Evolutionary conservation across 371 early-diverging fungal genomes (phyloP).

Genomic region (Dichotomocladium elegans): DNA sequence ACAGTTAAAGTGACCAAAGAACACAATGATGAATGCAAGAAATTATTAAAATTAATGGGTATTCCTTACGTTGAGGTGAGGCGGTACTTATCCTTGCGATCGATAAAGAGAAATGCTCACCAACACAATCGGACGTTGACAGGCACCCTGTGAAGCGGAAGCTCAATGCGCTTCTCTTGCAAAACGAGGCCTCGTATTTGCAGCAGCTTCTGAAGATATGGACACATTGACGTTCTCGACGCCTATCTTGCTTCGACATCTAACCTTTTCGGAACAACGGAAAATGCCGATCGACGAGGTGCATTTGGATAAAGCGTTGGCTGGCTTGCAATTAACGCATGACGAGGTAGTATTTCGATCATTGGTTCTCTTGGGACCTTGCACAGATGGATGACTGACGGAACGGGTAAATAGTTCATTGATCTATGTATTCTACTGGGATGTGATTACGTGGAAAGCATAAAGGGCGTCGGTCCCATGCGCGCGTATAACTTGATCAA

Average conservation of each 20-base stretch:
- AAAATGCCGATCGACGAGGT: conserved; percentile 96
- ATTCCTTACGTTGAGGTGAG: conserved; percentile 87
- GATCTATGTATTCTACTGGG: conserved; percentile 99
- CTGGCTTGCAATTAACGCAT: conserved; percentile 77
- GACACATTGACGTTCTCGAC: conserved; percentile 98
- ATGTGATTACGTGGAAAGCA: conserved; percentile 98
- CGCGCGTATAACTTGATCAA: conserved; percentile 87
- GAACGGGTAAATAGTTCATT: conserved; percentile 80
- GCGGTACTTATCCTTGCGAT: conserved; percentile 3
- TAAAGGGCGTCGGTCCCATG: conserved; percentile 96
- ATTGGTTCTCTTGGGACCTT: too few species aligned
- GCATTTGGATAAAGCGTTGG: conserved; percentile 77
- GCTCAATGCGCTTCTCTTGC: conserved; percentile 98
- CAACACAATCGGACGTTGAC: neutral
- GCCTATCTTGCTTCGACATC: conserved; percentile 91
- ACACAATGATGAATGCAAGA: conserved; percentile 96
- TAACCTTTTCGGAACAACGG: conserved; percentile 92
- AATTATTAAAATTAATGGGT: conserved; percentile 93
- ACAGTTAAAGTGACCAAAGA: conserved; percentile 93
- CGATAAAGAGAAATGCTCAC: neutral
- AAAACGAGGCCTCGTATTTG: conserved; percentile 89
- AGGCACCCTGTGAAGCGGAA: conserved; percentile 99
- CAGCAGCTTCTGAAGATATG: conserved; percentile 99
- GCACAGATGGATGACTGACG: too few species aligned
- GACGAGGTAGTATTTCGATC: conserved; percentile 66